A percentile compares a stretch with the other conserved stretches of the same genome.
Conservation (phyloP, 495 filamentous ascomycete species). For the Sporormia fimetaria region DNA sequence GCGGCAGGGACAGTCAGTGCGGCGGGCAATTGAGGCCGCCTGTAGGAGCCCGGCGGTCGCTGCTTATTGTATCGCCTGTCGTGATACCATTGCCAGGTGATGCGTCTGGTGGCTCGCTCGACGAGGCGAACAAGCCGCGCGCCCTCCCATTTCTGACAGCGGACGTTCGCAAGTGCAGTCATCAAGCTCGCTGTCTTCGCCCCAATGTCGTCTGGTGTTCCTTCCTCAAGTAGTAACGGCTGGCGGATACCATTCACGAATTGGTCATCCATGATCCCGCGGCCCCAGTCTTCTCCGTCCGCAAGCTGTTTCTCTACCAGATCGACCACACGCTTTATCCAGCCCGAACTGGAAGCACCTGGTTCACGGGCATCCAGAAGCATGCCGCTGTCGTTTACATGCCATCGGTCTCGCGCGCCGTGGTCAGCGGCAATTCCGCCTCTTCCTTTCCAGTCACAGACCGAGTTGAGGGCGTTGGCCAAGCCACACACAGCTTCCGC, state of each 20-base stretch:
- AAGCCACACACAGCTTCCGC: conserved; percentile 95
- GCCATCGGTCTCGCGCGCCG: conserved; percentile 80
- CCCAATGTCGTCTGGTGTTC: conserved; percentile 29
- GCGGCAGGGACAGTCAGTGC: conserved; percentile 73
- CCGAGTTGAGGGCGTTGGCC: conserved; percentile 90
- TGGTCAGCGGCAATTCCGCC: conserved; percentile 66
- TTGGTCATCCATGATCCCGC: conserved; percentile 51
- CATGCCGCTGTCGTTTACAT: conserved; percentile 80
- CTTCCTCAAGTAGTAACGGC: conserved; percentile 35
- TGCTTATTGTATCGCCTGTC: conserved; percentile 61
- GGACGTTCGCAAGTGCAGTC: conserved; percentile 53
- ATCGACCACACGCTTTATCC: conserved; percentile 91
- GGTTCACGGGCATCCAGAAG: conserved; percentile 58
- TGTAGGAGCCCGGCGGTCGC: conserved; percentile 50
- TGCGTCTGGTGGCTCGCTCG: conserved; percentile 67
- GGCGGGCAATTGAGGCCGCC: conserved; percentile 62
- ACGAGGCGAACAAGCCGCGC: conserved; percentile 74
- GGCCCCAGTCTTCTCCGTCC: conserved; percentile 82
- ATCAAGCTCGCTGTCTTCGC: conserved; percentile 35
- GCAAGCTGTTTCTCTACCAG: conserved; percentile 84
- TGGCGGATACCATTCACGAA: conserved; percentile 42
- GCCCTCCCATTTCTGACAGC: conserved; percentile 73
- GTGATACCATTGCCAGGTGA: conserved; percentile 79
- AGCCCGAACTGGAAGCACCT: conserved; percentile 53
- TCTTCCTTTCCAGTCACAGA: conserved; percentile 88